Evolutionary conservation across 139 green algal species (phyloP).

Genomic region (Bryopsis sp.): DNA sequence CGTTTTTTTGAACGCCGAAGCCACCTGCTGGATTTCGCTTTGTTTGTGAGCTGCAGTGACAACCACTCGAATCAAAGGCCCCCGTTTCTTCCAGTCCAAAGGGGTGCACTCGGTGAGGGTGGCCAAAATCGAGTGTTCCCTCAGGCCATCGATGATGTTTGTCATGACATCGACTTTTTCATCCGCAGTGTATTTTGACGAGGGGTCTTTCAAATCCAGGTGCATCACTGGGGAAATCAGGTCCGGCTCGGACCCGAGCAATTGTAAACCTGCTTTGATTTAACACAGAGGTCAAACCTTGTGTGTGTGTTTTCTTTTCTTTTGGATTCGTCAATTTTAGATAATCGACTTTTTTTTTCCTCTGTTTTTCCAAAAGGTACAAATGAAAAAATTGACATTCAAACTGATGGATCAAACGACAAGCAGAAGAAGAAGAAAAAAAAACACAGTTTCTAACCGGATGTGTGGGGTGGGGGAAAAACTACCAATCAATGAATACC

Average conservation of each 20-base stretch:
- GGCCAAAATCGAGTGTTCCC: not conserved
- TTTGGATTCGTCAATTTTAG: not conserved
- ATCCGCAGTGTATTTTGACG: not conserved
- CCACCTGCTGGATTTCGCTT: not conserved
- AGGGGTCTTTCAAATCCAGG: not conserved
- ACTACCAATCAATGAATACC: constrained; percentile 17
- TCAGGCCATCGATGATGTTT: not conserved
- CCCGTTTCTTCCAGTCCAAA: not conserved
- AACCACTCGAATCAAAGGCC: not conserved
- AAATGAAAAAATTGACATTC: not conserved
- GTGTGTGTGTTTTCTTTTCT: not conserved
- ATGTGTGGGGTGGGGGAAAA: not conserved
- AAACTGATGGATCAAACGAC: not conserved
- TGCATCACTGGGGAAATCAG: not conserved
- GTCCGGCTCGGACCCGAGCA: not conserved
- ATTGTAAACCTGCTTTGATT: not conserved
- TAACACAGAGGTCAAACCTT: not conserved
- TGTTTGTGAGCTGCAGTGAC: not conserved
- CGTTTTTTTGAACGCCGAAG: not conserved
- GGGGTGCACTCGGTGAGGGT: not conserved
- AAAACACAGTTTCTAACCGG: not conserved
- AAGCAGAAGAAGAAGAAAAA: not conserved
- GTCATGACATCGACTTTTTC: not conserved
- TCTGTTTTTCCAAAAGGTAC: too few species aligned
- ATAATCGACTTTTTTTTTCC: too few species aligned